Evolutionary conservation across 2,329 filamentous ascomycete genomes (phyloP).

Genomic region (Ascochyta clinopodiicola): DNA sequence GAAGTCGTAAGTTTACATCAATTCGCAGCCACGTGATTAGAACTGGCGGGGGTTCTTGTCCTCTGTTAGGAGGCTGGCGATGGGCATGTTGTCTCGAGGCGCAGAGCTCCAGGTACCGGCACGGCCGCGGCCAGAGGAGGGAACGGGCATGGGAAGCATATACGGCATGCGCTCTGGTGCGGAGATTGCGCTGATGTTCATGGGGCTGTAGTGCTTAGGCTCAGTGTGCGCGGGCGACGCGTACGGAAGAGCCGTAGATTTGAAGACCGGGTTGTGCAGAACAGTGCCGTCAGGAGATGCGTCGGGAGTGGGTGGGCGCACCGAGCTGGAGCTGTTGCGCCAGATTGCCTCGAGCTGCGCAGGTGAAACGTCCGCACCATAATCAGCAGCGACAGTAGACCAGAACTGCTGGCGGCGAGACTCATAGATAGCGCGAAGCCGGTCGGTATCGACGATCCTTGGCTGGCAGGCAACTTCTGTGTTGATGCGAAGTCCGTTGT

Average conservation of each 20-base stretch:
- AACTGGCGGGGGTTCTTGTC: slow-evolving; percentile 40
- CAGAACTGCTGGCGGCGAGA: slow-evolving; percentile 75
- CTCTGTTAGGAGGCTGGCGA: slow-evolving; percentile 49
- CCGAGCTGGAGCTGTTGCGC: slow-evolving; percentile 47
- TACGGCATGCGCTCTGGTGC: slow-evolving; percentile 45
- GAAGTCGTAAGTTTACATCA: slow-evolving; percentile 15
- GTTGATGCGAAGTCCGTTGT: slow-evolving; percentile 52
- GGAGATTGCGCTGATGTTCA: slow-evolving; percentile 42
- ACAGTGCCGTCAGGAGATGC: slow-evolving; percentile 49
- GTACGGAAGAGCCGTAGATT: slow-evolving; percentile 39
- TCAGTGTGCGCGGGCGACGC: slow-evolving; percentile 40
- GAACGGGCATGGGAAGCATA: slow-evolving; percentile 47
- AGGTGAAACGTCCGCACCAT: slow-evolving; percentile 68
- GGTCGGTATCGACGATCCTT: slow-evolving; percentile 66
- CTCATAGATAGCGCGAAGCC: slow-evolving; percentile 73
- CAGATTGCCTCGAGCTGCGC: slow-evolving; percentile 74
- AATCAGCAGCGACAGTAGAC: slow-evolving; percentile 73
- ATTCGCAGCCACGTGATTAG: background rate
- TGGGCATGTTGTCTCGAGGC: slow-evolving; percentile 48
- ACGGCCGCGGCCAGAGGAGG: slow-evolving; percentile 39
- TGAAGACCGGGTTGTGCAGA: slow-evolving; percentile 44
- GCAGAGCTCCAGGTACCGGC: slow-evolving; percentile 47
- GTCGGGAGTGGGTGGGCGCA: slow-evolving; percentile 48
- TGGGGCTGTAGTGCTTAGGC: slow-evolving; percentile 42
- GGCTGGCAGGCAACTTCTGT: slow-evolving; percentile 54